Evolutionary conservation across 768 basidiomycete species (phyloP).

Genomic region (Amyloporia xantha): DNA sequence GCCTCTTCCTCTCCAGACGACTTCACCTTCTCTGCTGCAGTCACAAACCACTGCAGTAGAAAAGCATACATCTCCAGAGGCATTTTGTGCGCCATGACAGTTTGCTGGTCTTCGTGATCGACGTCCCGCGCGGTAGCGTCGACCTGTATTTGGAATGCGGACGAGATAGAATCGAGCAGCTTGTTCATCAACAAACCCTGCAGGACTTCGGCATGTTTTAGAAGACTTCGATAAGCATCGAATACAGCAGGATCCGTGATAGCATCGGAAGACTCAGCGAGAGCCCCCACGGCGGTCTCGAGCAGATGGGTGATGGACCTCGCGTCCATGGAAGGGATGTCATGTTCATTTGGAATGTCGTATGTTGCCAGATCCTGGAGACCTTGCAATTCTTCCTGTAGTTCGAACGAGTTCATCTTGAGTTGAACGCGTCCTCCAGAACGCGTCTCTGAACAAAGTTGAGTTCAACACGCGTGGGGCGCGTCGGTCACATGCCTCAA

Average conservation of each 20-base stretch:
- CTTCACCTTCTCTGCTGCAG: constrained; percentile 73
- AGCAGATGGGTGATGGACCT: constrained; percentile 38
- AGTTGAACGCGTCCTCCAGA: neutral
- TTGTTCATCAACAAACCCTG: constrained; percentile 70
- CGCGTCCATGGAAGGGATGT: constrained; percentile 50
- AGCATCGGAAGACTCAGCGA: constrained; percentile 69
- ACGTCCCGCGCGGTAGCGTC: constrained; percentile 67
- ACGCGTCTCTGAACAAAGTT: neutral
- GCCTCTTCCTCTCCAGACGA: constrained; percentile 36
- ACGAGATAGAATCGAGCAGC: constrained; percentile 79
- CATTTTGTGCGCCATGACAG: constrained; percentile 53
- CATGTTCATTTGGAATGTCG: constrained; percentile 62
- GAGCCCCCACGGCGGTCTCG: constrained; percentile 73
- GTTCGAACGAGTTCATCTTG: constrained; percentile 47
- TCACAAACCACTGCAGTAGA: constrained; percentile 86
- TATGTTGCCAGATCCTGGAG: constrained; percentile 57
- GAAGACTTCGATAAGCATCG: constrained; percentile 73
- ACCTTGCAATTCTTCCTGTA: constrained; percentile 70
- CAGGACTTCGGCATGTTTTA: constrained; percentile 67
- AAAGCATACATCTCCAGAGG: constrained; percentile 92
- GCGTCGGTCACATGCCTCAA: constrained; percentile 2
- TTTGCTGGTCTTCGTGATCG: constrained; percentile 60
- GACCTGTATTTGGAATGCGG: constrained; percentile 65
- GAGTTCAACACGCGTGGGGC: neutral
- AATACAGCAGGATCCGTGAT: constrained; percentile 66